Base-by-base conservation (phyloP, 768 basidiomycete species). In the Russula olivacea region DNA sequence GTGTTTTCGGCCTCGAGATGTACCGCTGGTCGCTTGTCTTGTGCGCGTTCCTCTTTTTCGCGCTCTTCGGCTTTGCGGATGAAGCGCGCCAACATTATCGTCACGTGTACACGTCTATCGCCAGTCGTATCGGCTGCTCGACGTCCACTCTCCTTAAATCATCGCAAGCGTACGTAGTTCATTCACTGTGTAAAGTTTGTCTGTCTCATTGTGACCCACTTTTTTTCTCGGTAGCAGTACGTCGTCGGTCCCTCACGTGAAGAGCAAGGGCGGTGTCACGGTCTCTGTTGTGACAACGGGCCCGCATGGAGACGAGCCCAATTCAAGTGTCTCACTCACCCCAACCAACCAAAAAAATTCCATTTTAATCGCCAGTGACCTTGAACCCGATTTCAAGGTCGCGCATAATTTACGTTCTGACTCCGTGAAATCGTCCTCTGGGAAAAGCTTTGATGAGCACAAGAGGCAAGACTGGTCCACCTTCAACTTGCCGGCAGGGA, bases 71-170 rank as follows among this genome's bases (percentile, higher is more conserved):
- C 19, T 52, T 52, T 52, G 51, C 51, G n/a, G 5, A 52, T 12
- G 51, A 52, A 19, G 51, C 51, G 19, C 51, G 32, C 4, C 19
- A 34, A 52, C 9, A 34, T 36, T 52, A 52, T 21, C 51, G 32
- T n/a, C 51, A 8, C 7, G 51, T 21, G n/a, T 52, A 21, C n/a
- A 21, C 19, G 19, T 34, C 51, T 5, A 19, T 52, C n/a, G 51
- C 28, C 2, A 52, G 71, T 65, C 61, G 69, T 45, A 60, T 76
- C 60, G 71, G 76, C 7, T 51, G 59, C 49, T 61, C 55, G 14
- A 57, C 49, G 8, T 55, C 41, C 23, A 36, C 47, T n/a, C 10
- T 57, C 41, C 23, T 11, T 7, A 45, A 17, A 8, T 40, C 61
- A 2, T 57, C 55, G 17, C 40, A 55, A 47, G 34, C 14, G 64